Base-by-base conservation (phyloP, 495 filamentous ascomycete species). In the Cercophora newfieldiana region DNA sequence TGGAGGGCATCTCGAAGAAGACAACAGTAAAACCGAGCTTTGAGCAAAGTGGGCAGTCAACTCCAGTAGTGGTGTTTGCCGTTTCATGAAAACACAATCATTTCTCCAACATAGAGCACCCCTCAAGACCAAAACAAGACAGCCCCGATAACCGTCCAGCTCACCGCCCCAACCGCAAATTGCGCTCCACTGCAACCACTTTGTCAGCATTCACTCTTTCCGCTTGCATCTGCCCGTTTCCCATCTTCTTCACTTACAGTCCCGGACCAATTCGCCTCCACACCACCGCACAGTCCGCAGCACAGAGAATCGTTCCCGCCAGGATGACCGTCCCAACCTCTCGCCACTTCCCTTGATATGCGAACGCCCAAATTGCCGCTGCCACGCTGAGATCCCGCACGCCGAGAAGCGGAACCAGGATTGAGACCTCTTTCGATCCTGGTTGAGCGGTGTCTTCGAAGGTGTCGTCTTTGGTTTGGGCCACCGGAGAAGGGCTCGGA, bases 111-210 rank as follows among this genome's bases (percentile, higher is more conserved):
- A n/a, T n/a, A n/a, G n/a, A n/a, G n/a, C n/a, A n/a, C 12, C 37
- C 2, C 44, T 61, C 59, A 61, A 61, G 25, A 49, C 44, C 30
- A 21, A 28, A 7, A 21, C 59, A 61, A 49, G 21, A 61, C 59
- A 18, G 16, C 16, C n/a, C 59, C 59, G 19, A 61, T 61, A 25
- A 61, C 44, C n/a, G 59, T 61, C 59, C 59, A 61, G 8, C 59
- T 28, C 47, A 30, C 59, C 47, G 59, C 59, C 24, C 24, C 59
- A 2, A 12, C 44, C 47, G 47, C 14, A 21, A 61, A 50, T 49
- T 30, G 25, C 24, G 59, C 24, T 21, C 59, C 59, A n/a, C 59
- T 61, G 26, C 21, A 18, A 60, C n/a, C n/a, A n/a, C 7, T 5
- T 16, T 22, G 24, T 60, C 31, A 60, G 57, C 31, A 47, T 37